These are phyloP conservation scores for Colletotrichum zoysiae DNA, from an alignment of 2,329 filamentous ascomycete genomes.

Conservation along the genomic window DNA sequence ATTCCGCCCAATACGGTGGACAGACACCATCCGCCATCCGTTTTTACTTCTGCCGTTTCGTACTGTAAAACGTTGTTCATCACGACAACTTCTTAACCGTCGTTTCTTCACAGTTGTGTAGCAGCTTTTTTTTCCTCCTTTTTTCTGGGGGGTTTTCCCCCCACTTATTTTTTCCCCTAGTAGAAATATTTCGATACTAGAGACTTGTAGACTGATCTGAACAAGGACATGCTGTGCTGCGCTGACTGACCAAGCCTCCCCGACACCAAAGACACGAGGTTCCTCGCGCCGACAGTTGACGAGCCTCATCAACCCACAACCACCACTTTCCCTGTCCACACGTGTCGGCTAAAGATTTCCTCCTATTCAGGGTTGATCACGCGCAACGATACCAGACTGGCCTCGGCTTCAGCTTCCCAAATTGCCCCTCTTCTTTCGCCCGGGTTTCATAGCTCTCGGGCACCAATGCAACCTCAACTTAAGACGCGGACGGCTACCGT, in stretches of 20 bases:
- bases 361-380: constrained; percentile 12
- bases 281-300: background rate
- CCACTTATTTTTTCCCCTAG: background rate
- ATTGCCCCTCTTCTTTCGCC: background rate
- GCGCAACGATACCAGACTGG: constrained; percentile 8
- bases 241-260: background rate
- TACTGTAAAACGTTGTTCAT: background rate
- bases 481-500: constrained; percentile 30
- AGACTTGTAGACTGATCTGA: background rate
- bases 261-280: background rate
- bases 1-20: background rate
- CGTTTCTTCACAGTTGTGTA: background rate
- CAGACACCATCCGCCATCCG: background rate
- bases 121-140: background rate
- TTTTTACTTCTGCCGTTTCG: background rate
- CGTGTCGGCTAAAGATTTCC: constrained; percentile 21
- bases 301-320: constrained; percentile 9
- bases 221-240: too few relatives aligned
- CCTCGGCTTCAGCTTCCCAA: constrained; percentile 29
- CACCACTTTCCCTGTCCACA: constrained; percentile 16
- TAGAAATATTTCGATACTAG: background rate
- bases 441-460: constrained; percentile 22
- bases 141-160: too few relatives aligned
- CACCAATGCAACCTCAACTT: constrained; percentile 34
- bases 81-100: background rate